phyloP scores from a whole-genome alignment of 2,329 filamentous ascomycete genomes.

The Neofusicoccum kwambonambiense region DNA sequence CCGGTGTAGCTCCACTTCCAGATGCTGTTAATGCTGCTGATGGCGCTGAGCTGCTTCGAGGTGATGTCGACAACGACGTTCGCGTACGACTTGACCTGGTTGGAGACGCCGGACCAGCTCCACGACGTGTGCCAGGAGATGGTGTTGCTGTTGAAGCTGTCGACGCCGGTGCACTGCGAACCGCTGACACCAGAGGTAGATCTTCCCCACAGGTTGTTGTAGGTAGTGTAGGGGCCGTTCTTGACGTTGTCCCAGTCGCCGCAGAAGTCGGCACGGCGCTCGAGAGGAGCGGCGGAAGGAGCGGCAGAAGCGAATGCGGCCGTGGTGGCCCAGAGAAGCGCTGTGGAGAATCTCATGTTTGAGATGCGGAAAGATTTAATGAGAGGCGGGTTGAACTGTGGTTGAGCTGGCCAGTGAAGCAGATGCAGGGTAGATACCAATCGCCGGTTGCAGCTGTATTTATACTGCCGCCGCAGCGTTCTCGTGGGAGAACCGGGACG shows the following conservation, averaged over 20 bases:
- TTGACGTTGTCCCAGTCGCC: constrained; percentile 31
- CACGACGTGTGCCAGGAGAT: constrained; percentile 47
- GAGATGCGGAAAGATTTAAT: neutral
- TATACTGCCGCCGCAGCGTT: neutral
- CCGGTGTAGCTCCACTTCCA: constrained; percentile 55
- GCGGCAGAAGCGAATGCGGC: constrained; percentile 30
- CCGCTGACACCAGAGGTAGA: constrained; percentile 40
- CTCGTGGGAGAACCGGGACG: neutral
- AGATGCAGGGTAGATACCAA: neutral
- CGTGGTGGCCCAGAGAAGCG: constrained; percentile 26
- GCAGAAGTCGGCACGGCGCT: constrained; percentile 35
- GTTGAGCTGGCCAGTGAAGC: neutral
- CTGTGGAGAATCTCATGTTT: constrained; percentile 30
- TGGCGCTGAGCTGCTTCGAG: constrained; percentile 30
- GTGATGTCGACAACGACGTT: constrained; percentile 28
- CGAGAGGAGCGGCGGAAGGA: constrained; percentile 27
- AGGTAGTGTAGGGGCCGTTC: constrained; percentile 31
- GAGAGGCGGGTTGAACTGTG: neutral
- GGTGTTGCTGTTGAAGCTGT: constrained; percentile 35
- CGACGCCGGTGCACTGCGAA: constrained; percentile 47
- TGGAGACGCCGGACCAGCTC: constrained; percentile 39
- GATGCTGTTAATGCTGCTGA: constrained; percentile 44
- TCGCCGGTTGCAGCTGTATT: too few species aligned
- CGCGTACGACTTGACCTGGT: constrained; percentile 45
- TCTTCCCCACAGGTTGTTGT: constrained; percentile 47